Percentiles rank a stretch among this genome's conserved stretches.
Conservation (phyloP, 2,329 filamentous ascomycete genomes). For the Calcarisporium arbuscula region DNA sequence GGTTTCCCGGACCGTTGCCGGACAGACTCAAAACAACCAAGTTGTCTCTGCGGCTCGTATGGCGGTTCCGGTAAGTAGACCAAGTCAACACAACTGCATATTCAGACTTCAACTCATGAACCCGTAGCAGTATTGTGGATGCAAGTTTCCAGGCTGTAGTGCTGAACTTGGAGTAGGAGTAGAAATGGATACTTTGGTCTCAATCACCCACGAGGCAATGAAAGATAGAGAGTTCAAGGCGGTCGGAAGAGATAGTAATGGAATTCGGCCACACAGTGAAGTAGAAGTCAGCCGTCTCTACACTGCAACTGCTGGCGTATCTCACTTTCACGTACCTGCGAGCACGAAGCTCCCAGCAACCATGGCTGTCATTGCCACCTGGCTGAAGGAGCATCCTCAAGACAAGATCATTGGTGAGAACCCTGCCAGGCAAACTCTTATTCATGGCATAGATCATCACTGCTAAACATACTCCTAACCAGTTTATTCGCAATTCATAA, state of each 20-base stretch:
- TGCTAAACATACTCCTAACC: not conserved
- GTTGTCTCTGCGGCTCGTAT: too few relatives aligned
- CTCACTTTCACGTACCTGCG: slow-evolving; percentile 7
- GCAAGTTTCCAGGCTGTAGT: not conserved
- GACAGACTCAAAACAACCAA: not conserved
- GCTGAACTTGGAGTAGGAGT: not conserved
- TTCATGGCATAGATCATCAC: not conserved
- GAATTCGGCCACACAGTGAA: slow-evolving; percentile 6
- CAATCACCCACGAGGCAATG: accelerated
- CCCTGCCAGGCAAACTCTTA: not conserved
- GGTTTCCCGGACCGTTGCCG: not conserved
- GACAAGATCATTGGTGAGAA: slow-evolving; percentile 35
- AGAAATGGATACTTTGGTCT: not conserved
- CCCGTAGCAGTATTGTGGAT: not conserved
- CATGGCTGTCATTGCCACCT: slow-evolving; percentile 24
- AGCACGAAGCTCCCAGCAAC: slow-evolving; percentile 26
- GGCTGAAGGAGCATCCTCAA: slow-evolving; percentile 21
- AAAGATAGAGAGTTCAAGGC: slow-evolving; percentile 1
- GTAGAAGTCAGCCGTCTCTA: slow-evolving; percentile 15
- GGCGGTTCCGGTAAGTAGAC: not conserved
- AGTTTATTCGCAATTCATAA: not conserved
- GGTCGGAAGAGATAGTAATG: slow-evolving; percentile 18
- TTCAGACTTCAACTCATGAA: not conserved
- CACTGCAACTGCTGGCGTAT: slow-evolving; percentile 7
- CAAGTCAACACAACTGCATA: not conserved